Percentiles rank a stretch among this genome's conserved stretches.
Evolutionary conservation across 352 stramenopile genomes (phyloP).

Genomic region (Pythium oligandrum): DNA sequence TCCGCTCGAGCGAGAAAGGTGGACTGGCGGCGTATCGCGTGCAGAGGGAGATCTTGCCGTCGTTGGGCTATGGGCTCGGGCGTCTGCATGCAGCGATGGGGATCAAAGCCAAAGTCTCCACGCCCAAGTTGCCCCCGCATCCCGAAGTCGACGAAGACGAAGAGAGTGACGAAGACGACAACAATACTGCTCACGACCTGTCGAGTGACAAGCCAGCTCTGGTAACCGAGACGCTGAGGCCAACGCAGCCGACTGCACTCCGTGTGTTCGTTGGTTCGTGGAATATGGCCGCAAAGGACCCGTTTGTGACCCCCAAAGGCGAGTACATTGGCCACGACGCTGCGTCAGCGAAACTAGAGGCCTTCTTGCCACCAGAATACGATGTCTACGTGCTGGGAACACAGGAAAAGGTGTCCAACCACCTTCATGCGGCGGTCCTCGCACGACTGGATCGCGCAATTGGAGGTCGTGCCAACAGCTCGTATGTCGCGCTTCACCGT

Average conservation of each 20-base stretch:
- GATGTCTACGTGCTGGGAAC: conserved; percentile 72
- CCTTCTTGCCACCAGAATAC: conserved; percentile 58
- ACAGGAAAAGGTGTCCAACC: conserved; percentile 67
- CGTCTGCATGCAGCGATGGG: too few relatives aligned
- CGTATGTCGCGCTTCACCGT: conserved; percentile 5
- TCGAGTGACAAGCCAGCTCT: too few relatives aligned
- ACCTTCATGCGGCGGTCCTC: conserved; percentile 48
- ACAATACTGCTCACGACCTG: too few relatives aligned
- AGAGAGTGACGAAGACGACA: too few relatives aligned
- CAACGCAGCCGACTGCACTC: conserved; percentile 6
- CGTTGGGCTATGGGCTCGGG: too few relatives aligned
- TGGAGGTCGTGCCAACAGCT: neutral
- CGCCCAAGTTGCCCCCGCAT: too few relatives aligned
- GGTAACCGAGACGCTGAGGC: too few relatives aligned
- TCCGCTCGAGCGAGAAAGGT: conserved; percentile 10
- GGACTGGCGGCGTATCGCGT: neutral
- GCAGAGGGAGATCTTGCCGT: too few relatives aligned
- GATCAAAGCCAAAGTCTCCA: too few relatives aligned
- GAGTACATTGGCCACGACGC: conserved; percentile 41
- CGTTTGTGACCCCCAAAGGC: conserved; percentile 31
- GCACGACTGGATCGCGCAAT: conserved; percentile 30
- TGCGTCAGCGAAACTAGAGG: conserved; percentile 26
- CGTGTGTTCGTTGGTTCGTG: conserved; percentile 65
- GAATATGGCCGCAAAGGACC: conserved; percentile 73
- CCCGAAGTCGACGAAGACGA: too few relatives aligned